A percentile compares a stretch with the other conserved stretches of the same genome.
Conservation (phyloP, 352 stramenopile species). For the Phytophthora hibernalis region DNA sequence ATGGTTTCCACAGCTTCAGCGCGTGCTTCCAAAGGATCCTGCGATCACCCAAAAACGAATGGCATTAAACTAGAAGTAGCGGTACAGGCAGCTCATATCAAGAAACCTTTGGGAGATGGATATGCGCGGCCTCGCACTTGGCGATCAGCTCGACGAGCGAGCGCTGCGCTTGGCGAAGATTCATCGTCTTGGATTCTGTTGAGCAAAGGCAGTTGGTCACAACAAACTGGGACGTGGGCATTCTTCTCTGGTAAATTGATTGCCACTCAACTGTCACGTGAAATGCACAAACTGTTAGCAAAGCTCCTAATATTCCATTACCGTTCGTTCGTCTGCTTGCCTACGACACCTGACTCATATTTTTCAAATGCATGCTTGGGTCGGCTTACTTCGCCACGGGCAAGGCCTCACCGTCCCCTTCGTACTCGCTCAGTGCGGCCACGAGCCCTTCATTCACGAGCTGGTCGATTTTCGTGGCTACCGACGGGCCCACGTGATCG, state of each 20-base stretch:
- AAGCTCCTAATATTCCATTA: neutral
- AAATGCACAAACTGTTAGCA: neutral
- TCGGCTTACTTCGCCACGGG: conserved; percentile 20
- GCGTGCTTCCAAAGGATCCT: conserved; percentile 52
- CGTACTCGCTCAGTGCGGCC: conserved; percentile 61
- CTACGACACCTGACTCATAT: neutral
- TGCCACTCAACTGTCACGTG: conserved; percentile 16
- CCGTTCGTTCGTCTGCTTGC: neutral
- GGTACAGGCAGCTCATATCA: neutral
- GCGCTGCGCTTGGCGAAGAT: conserved; percentile 68
- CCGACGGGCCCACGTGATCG: conserved; percentile 51
- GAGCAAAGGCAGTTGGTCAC: neutral
- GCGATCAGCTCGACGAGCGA: conserved; percentile 61
- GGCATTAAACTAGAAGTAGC: neutral
- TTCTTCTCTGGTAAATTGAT: conserved; percentile 7
- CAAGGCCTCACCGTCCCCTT: conserved; percentile 30
- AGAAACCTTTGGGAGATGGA: conserved; percentile 58
- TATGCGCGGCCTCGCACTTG: conserved; percentile 67
- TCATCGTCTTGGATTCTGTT: conserved; percentile 45
- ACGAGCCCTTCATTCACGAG: conserved; percentile 62
- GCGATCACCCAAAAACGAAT: neutral
- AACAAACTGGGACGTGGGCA: conserved; percentile 25
- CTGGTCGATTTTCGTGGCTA: conserved; percentile 66
- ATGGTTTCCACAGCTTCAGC: conserved; percentile 48
- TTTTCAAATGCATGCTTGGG: neutral